Percentiles rank a stretch among this genome's conserved stretches.
phyloP scores from a whole-genome alignment of 441 rosid species.

The Francoa sonchifolia region DNA sequence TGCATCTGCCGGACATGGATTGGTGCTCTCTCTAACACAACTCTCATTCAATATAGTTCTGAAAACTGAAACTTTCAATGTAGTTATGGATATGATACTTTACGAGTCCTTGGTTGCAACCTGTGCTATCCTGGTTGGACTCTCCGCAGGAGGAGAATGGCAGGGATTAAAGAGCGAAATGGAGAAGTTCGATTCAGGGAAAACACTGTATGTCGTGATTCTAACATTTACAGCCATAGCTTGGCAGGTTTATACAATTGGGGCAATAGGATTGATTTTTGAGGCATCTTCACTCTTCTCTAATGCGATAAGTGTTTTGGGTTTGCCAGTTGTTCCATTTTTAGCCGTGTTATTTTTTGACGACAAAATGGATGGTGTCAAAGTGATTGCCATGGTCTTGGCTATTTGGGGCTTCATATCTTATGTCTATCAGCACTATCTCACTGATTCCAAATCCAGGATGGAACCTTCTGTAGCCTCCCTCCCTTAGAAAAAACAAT shows the following conservation, averaged over 20 bases:
- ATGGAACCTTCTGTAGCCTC: neutral
- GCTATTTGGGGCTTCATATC: constrained; percentile 61
- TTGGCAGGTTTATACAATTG: constrained; percentile 26
- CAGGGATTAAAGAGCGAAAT: constrained; percentile 17
- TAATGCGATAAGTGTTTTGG: constrained; percentile 39
- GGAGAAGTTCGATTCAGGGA: constrained; percentile 24
- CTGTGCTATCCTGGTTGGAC: constrained; percentile 22
- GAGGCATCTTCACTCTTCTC: constrained; percentile 54
- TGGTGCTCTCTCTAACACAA: constrained; percentile 25
- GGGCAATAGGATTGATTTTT: constrained; percentile 33
- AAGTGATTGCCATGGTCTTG: constrained; percentile 43
- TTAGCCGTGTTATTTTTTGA: constrained; percentile 38
- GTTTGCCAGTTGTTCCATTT: constrained; percentile 39
- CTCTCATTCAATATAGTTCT: constrained; percentile 28
- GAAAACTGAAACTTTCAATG: constrained; percentile 20
- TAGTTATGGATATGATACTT: constrained; percentile 29
- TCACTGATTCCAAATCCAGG: constrained; percentile 12
- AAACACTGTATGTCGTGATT: constrained; percentile 28
- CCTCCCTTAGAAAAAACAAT: neutral
- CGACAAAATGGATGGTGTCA: constrained; percentile 50
- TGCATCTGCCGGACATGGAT: constrained; percentile 32
- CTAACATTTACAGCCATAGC: constrained; percentile 24
- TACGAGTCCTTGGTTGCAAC: constrained; percentile 24
- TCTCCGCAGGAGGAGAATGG: constrained; percentile 55
- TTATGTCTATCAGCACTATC: constrained; percentile 31